Base-by-base conservation (phyloP, 2,329 filamentous ascomycete genomes). In the Xylaria sp. region DNA sequence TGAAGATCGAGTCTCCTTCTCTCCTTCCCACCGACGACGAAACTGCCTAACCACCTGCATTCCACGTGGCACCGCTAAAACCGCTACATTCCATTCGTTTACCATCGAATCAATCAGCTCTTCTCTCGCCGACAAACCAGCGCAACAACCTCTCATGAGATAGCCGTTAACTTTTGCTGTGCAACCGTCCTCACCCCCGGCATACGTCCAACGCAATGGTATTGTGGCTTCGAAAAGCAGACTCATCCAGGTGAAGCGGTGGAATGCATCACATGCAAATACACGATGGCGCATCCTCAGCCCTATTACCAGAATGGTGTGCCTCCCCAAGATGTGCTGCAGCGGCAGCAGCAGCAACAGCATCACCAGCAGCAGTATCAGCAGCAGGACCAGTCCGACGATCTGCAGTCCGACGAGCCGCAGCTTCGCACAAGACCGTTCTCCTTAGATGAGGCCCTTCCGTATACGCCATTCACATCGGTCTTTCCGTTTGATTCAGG, bases 381-480 rank as follows among this genome's bases (percentile, higher is more conserved):
- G 3, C 56, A 28, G 15, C 51, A 54, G 12, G 65, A 62, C 31
- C 65, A 62, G 39, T 43, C 43, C 48, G 43, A 51, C 8, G 31
- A 25, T 9, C 7, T 43, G 57, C 68, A 67, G 46, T 43, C 54
- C 31, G 51, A 70, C 23, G 71, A 73, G 60, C 72, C 66, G 33
- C 74, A 75, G 48, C 48, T 52, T 62, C 74, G 73, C 64, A 73
- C 70, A 23, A 74, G 84, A 64, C 85, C 89, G 1, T 89, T 90
- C 77, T 87, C 87, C 3, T 86, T 96, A 13, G 87, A 91, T 66
- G 92, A 96, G 77, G 92, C 92, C 36, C 84, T 96, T 55, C 91
- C 92, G n/a, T 94, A 90, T 80, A 93, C 92, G 61, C 93, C 93
- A 28, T 91, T 95, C 78, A 92, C 91, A 58, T 94, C 92, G 3